phyloP scores from a whole-genome alignment of 306 rosid species.

The Hippophae rhamnoides region DNA sequence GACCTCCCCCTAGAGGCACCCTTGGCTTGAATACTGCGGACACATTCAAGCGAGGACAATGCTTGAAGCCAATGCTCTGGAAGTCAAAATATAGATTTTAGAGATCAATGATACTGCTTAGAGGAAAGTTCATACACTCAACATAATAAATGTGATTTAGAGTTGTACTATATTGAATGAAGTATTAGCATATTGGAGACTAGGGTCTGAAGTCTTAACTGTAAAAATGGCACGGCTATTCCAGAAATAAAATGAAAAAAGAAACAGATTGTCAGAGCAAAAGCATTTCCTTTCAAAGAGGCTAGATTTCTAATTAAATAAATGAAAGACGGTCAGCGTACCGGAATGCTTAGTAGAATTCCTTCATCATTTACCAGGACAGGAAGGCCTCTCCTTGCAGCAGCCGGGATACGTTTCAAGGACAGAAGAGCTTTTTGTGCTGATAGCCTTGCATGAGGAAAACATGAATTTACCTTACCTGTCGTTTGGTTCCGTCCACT shows the following conservation, averaged over 20 bases:
- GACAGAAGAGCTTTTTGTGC: conserved; percentile 50
- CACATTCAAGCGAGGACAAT: conserved; percentile 53
- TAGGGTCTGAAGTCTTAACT: background rate
- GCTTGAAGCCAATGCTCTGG: conserved; percentile 59
- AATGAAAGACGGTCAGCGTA: conserved; percentile 27
- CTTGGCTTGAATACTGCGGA: conserved; percentile 64
- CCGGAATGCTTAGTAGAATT: conserved; percentile 63
- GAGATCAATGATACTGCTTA: background rate
- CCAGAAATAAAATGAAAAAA: background rate
- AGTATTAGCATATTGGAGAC: background rate
- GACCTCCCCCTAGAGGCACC: conserved; percentile 83
- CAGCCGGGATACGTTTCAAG: conserved; percentile 62
- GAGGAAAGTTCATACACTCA: background rate
- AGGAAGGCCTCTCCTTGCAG: conserved; percentile 82
- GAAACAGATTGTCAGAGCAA: background rate
- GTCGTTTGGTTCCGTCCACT: conserved; percentile 19
- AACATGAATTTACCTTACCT: conserved; percentile 30
- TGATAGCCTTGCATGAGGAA: conserved; percentile 40
- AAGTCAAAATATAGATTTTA: conserved; percentile 7
- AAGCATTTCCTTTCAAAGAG: no score
- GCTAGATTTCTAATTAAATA: background rate
- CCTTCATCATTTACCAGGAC: conserved; percentile 61
- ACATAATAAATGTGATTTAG: background rate
- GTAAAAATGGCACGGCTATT: background rate
- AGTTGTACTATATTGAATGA: background rate